Evolutionary conservation across 2,329 filamentous ascomycete species (phyloP).

Genomic region (Metarhizium sp.): DNA sequence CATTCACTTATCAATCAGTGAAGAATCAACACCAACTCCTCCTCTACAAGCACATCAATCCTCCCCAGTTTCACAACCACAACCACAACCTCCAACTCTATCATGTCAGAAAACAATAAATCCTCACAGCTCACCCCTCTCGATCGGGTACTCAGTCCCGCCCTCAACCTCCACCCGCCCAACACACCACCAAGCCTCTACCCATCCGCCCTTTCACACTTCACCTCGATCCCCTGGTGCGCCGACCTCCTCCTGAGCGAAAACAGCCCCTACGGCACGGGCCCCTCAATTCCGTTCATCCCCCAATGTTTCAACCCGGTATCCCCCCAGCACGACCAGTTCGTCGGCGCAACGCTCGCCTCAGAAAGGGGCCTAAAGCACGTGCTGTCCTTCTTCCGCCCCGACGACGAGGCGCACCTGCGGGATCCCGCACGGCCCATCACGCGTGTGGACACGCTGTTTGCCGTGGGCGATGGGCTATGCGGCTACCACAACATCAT

Average conservation of each 20-base stretch:
- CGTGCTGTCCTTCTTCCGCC: slow-evolving; percentile 25
- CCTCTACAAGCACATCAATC: background rate
- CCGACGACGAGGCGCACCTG: slow-evolving; percentile 14
- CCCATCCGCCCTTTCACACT: slow-evolving; percentile 19
- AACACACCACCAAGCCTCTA: slow-evolving; percentile 17
- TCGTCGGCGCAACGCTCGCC: slow-evolving; percentile 24
- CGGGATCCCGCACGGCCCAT: slow-evolving; percentile 17
- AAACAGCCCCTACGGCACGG: slow-evolving; percentile 8
- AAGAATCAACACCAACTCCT: background rate
- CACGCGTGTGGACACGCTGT: slow-evolving; percentile 19
- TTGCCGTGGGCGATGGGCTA: slow-evolving; percentile 23
- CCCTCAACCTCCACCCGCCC: slow-evolving; percentile 18
- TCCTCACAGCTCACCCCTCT: slow-evolving; percentile 5
- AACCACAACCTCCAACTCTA: too few relatives aligned
- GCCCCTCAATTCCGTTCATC: slow-evolving; percentile 20
- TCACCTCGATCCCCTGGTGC: slow-evolving; percentile 27
- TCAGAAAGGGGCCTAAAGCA: slow-evolving; percentile 18
- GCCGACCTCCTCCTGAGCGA: slow-evolving; percentile 15
- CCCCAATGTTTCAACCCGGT: slow-evolving; percentile 23
- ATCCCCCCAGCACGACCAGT: slow-evolving; percentile 20
- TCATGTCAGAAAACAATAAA: slow-evolving; percentile 1
- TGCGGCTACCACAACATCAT: slow-evolving; percentile 22
- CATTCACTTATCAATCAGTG: too few relatives aligned
- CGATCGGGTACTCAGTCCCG: slow-evolving; percentile 21
- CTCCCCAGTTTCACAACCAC: background rate